These are phyloP conservation scores for Mycosarcoma maydis DNA, from an alignment of 1,284 basidiomycete species.

Conservation along the genomic window DNA sequence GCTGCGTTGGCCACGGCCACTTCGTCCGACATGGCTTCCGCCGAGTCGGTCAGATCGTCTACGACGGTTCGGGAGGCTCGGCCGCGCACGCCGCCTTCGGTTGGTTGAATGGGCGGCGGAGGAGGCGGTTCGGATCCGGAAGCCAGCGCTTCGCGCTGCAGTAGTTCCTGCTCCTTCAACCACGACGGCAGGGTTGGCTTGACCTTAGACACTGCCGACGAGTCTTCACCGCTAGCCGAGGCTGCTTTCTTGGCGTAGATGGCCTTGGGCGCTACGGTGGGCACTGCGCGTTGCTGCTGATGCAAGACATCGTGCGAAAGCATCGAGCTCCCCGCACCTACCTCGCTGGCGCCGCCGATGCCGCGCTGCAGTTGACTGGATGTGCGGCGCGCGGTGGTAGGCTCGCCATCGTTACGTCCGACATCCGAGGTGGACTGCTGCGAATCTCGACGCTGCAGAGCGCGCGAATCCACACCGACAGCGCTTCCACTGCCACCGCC, in stretches of 20 bases:
- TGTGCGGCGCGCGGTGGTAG: constrained; percentile 20
- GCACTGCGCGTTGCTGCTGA: constrained; percentile 24
- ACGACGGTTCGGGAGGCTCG: constrained; percentile 49
- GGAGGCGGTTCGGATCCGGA: constrained; percentile 51
- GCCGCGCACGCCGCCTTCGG: constrained; percentile 35
- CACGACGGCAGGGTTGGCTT: constrained; percentile 59
- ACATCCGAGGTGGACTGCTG: constrained; percentile 36
- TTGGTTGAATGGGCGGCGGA: constrained; percentile 48
- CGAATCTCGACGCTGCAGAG: constrained; percentile 38
- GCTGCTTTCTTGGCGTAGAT: constrained; percentile 51
- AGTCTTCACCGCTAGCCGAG: constrained; percentile 7
- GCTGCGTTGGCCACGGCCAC: constrained; percentile 54
- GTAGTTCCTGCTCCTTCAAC: constrained; percentile 65
- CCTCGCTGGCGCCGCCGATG: constrained; percentile 24
- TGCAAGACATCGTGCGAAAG: constrained; percentile 17
- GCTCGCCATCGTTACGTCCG: constrained; percentile 28
- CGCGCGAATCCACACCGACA: constrained; percentile 22
- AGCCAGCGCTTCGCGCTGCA: constrained; percentile 53
- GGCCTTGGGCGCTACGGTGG: constrained; percentile 57
- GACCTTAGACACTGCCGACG: constrained; percentile 30
- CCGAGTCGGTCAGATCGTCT: constrained; percentile 55
- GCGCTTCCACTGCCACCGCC: constrained; percentile 19
- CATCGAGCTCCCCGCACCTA: constrained; percentile 28
- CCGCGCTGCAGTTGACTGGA: constrained; percentile 36
- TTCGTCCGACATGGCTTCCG: constrained; percentile 53